Conservation (phyloP, 2,329 filamentous ascomycete species). For the Gliomastix tumulicola region DNA sequence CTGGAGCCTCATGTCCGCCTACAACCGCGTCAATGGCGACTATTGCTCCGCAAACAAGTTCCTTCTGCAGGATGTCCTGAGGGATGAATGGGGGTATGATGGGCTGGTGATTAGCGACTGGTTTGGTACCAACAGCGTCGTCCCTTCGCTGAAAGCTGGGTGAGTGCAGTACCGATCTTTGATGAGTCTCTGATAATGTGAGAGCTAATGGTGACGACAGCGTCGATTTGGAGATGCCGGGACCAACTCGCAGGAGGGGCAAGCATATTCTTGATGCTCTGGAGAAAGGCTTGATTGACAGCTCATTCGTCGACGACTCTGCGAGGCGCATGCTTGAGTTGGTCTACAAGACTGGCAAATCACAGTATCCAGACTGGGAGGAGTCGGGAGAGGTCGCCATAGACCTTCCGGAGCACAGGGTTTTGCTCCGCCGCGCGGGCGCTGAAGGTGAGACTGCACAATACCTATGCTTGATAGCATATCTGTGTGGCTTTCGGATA, state of each 20-base stretch:
- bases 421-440: background rate
- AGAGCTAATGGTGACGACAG: background rate
- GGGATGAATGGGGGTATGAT: slow-evolving; percentile 31
- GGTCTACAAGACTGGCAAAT: background rate
- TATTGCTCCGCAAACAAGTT: slow-evolving; percentile 27
- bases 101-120: slow-evolving; percentile 36
- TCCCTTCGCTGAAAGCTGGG: slow-evolving; percentile 12
- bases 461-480: background rate
- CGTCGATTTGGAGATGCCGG: background rate
- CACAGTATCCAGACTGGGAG: background rate
- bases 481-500: too few relatives aligned
- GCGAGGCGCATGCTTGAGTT: background rate
- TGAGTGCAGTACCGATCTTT: background rate
- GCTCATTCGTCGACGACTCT: background rate
- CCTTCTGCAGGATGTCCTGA: slow-evolving; percentile 23
- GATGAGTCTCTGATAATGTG: background rate
- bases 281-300: background rate
- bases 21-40: slow-evolving; percentile 31
- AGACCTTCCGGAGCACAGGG: background rate
- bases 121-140: slow-evolving; percentile 16
- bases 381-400: background rate
- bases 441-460: background rate
- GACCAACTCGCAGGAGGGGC: background rate
- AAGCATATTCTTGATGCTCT: background rate
- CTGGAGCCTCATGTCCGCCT: slow-evolving; percentile 32